Base-by-base conservation (phyloP, 2,329 filamentous ascomycete genomes). In the Cladophialophora bantiana region DNA sequence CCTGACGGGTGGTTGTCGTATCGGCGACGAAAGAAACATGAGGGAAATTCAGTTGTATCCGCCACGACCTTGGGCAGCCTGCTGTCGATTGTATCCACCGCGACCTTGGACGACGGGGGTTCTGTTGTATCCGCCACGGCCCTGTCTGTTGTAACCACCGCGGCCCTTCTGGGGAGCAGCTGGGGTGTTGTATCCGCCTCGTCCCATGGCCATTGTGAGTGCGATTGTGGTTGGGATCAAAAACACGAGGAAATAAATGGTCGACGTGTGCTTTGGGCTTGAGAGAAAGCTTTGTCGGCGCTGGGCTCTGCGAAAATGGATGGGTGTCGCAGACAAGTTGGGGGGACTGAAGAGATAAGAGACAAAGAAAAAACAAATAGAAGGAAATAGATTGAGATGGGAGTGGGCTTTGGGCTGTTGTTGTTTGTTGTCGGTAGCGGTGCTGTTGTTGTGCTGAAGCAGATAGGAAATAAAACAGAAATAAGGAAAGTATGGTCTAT, bases 111-210 rank as follows among this genome's bases (percentile, higher is more conserved):
- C 53, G 12, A 48, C 36, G 53, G 60, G 50, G 32, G 55, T 64
- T 15, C 54, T 59, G 58, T 68, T 69, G 61, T 72, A 70, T 34
- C 68, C 68, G 53, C 69, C 66, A 48, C 67, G 70, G n/a, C 69
- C 68, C 40, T 62, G 60, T 66, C 69, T 66, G 73, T 79, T 79
- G 71, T 79, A 78, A 52, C 77, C 78, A 45, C 78, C 78, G 68
- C 79, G 76, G 57, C 78, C 79, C 77, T 70, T 63, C 55, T 61
- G 59, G 57, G 68, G 69, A 63, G 60, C 52, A 62, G 68, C 68
- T 50, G 68, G 70, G 60, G 64, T 65, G 68, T 75, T 76, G 71
- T 76, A 76, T 60, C 75, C 74, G 59, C 74, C 74, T 58, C 74
- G 74, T 64, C 75, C 74, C 54, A 74, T 73, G 64, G 67, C 67